Evolutionary conservation across 371 early-diverging fungal genomes (phyloP), one percentile per base, ranked within the genome.

Genomic region (Lichtheimia ramosa): DNA sequence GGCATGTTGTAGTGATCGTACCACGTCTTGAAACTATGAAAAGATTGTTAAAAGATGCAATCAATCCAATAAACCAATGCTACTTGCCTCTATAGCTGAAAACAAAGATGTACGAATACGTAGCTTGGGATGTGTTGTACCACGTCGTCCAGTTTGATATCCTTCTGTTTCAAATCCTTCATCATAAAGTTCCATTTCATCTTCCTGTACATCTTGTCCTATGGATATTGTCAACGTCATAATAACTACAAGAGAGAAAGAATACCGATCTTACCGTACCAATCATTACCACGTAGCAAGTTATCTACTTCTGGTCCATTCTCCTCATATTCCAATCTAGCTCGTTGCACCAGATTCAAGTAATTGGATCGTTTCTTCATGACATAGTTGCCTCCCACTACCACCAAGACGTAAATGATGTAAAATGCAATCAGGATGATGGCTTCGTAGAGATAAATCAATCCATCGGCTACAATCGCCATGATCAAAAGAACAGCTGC

Each of bases 401-500:
- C 87, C 1, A 79, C 71, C n/a, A 65, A 24, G 5, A 88, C 88
- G 63, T 89, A 89, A 0, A 74, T 23, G 14, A 73, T 54, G 49
- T 89, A 89, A 34, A 79, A 85, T 0, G 75, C 40, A 0, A 86
- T 70, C 27, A 89, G 68, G 3, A 75, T 43, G 15, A 87, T 64
- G 13, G 83, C 75, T 56, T 90, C 90, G 43, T 81, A 73, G 16
- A 88, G 66, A 0, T 85, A 75, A 16, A 90, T 89, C 53, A 78
- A 57, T 3, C 83, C 79, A 54, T 89, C 87, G 3, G 79, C 68
- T 3, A 88, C 75, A 50, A 89, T 87, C 14, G 66, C 68, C 48
- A 87, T 66, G 0, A 80, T 69, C 24, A 87, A 68, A 12, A 87
- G 23, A n/a, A 88, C 77, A 16, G 92, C 83, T 48, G 85, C 69